Evolutionary conservation across 345 rosid species (phyloP), one percentile per base, ranked within the genome.

Genomic region (Dipteronia sinensis): DNA sequence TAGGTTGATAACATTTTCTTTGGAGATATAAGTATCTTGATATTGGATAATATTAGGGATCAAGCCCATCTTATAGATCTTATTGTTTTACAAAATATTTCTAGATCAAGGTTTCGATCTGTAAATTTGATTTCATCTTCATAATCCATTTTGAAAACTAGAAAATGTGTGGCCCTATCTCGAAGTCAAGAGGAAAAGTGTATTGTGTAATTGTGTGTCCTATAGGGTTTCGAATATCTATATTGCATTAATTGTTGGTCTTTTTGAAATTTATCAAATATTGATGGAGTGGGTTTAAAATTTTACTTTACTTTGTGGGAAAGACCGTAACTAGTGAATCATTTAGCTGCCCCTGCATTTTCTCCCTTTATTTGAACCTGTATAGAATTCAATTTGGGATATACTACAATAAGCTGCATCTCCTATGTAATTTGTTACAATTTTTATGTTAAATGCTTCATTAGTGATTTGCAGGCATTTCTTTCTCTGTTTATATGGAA

Each of bases 401-500:
- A 7, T 8, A 62, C 17, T 62, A 2, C 51, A 31, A 76, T 56
- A 63, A 66, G 68, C 34, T 44, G 59, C 44, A 58, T 44, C 64
- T 59, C 20, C 25, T 22, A 59, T 42, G 63, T 53, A 17, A 59
- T 64, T 65, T 74, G 15, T 20, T 79, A 23, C 38, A 16, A 74
- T 69, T 51, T 71, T 83, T 68, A 55, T 72, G 58, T 78, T 81
- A 75, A 84, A 77, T 46, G 80, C 42, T 62, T 70, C 69, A 69
- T 72, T 74, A 76, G 84, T 76, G 72, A 80, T 66, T 79, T 83
- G 80, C 91, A 93, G 97, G 97, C 98, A 93, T 87, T 90, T 89
- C 55, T 82, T 89, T 84, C 85, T 89, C 69, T 90, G 97, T 84
- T 51, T 89, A 17, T 93, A 95, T 73, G 98, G 97, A 75, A 81